Evolutionary conservation across 2,329 filamentous ascomycete species (phyloP).

Genomic region (Monilinia laxa): DNA sequence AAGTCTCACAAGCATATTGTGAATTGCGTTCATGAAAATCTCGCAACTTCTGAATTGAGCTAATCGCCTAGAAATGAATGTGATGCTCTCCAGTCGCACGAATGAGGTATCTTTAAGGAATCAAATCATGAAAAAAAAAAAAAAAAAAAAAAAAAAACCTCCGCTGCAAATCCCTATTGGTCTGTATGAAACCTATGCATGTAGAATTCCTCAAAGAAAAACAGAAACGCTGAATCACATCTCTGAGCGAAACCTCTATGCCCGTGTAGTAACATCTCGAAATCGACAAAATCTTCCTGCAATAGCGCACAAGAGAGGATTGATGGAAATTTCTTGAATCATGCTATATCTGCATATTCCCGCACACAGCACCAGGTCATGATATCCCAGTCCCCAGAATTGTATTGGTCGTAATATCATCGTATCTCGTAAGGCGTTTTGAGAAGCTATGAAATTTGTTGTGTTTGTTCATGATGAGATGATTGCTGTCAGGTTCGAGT

Average conservation of each 20-base stretch:
- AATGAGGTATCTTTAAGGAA: conserved; percentile 16
- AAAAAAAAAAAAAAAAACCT: no score
- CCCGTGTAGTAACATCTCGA: conserved; percentile 11
- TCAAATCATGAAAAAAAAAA: neutral
- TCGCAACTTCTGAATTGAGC: conserved; percentile 18
- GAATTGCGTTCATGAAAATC: neutral
- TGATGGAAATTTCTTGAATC: neutral
- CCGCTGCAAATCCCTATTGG: neutral
- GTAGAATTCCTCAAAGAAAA: conserved; percentile 9
- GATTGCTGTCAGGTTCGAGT: conserved; percentile 18
- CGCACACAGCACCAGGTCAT: conserved; percentile 10
- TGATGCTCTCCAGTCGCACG: neutral
- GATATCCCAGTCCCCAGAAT: conserved; percentile 17
- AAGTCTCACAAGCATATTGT: conserved; percentile 4
- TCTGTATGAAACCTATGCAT: conserved; percentile 2
- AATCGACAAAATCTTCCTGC: conserved; percentile 6
- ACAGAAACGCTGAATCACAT: conserved; percentile 9
- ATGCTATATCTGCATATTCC: neutral
- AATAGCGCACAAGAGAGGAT: neutral
- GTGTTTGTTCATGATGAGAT: neutral
- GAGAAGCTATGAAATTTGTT: conserved; percentile 8
- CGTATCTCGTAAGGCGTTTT: neutral
- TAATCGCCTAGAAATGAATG: conserved; percentile 9
- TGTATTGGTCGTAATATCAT: conserved; percentile 15
- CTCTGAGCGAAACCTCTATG: conserved; percentile 14